Evolutionary conservation across 1,139 yeast genomes (phyloP), one percentile per base, ranked within the genome.

Genomic region (Geotrichum candidum): DNA sequence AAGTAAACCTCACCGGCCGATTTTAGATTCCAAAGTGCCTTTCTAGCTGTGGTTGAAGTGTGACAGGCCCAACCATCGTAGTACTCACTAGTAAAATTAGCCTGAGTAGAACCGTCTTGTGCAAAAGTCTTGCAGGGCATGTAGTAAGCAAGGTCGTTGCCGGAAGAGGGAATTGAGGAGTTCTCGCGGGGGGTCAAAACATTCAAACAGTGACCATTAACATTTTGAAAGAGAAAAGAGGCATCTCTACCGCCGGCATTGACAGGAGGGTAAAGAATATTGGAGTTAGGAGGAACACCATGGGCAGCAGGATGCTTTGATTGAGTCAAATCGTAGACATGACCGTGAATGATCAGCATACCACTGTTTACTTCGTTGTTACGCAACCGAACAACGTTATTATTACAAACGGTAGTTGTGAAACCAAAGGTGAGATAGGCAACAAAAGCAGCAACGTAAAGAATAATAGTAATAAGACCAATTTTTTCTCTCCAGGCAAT

Each of bases 401-500:
- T 70, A n/a, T 80, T 75, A 74, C 99, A 94, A 38, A 91, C 96
- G 0, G 96, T 83, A 68, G 81, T 82, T 15, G 97, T 90, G 76
- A 94, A 92, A 1, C 98, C 99, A 76, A 92, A 92, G 1, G 97
- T 90, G 66, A 92, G 78, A 72, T 81, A 94, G 1, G 96, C 96
- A 54, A 92, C 89, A 66, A 88, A 76, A 0, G 90, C 84, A 58
- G 95, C 97, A 62, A 88, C 77, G 68, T 83, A 83, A 38, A 87
- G 68, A 69, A 94, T 90, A 65, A 91, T 80, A 1, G 95, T 81
- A 60, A 94, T 80, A 61, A 94, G 80, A 1, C 90, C 98, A 54
- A 92, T 87, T 73, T 94, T 94, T 73, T 94, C 99, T 72, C 98
- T 82, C 99, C 99, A 94, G 0, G 98, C 98, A 79, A 85, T 84